These are phyloP conservation scores for Tephrocybe sp. DNA, from an alignment of 768 basidiomycete genomes.

Conservation along the genomic window DNA sequence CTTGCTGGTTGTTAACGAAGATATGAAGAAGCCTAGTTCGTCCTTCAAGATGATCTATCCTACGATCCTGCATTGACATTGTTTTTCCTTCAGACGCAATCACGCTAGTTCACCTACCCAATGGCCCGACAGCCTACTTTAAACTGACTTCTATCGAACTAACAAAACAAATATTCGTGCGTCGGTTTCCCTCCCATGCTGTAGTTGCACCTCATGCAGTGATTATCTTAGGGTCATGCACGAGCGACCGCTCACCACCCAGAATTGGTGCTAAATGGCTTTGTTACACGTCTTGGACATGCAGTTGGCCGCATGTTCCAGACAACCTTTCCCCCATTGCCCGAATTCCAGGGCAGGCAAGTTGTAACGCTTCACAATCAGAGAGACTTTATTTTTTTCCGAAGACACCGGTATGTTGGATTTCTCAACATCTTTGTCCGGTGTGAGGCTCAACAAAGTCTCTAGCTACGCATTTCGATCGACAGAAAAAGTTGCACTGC, in stretches of 20 bases:
- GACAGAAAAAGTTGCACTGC: slow-evolving; percentile 85
- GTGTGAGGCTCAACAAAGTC: background rate
- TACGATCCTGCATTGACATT: background rate
- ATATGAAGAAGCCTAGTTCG: slow-evolving; percentile 91
- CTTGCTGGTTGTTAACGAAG: slow-evolving; percentile 91
- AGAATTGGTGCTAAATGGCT: slow-evolving; percentile 92
- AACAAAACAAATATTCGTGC: slow-evolving; percentile 81
- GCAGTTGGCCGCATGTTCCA: slow-evolving; percentile 95
- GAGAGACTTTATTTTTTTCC: slow-evolving; percentile 96
- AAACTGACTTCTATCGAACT: slow-evolving; percentile 87
- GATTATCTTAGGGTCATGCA: slow-evolving; percentile 74
- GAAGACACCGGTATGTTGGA: slow-evolving; percentile 82
- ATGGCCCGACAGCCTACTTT: slow-evolving; percentile 95
- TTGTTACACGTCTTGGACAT: slow-evolving; percentile 91
- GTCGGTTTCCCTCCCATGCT: slow-evolving; percentile 20
- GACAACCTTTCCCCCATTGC: slow-evolving; percentile 91
- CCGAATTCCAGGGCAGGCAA: slow-evolving; percentile 94
- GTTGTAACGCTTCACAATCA: slow-evolving; percentile 98
- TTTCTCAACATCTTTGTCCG: background rate
- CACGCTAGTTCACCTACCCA: slow-evolving; percentile 85
- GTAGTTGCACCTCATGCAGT: background rate
- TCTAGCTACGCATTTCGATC: slow-evolving; percentile 88
- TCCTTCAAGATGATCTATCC: slow-evolving; percentile 13
- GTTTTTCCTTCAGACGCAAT: slow-evolving; percentile 68
- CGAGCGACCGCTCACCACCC: slow-evolving; percentile 90